Evolutionary conservation across 2,329 filamentous ascomycete species (phyloP).

Genomic region (Aspergillus nomiae): DNA sequence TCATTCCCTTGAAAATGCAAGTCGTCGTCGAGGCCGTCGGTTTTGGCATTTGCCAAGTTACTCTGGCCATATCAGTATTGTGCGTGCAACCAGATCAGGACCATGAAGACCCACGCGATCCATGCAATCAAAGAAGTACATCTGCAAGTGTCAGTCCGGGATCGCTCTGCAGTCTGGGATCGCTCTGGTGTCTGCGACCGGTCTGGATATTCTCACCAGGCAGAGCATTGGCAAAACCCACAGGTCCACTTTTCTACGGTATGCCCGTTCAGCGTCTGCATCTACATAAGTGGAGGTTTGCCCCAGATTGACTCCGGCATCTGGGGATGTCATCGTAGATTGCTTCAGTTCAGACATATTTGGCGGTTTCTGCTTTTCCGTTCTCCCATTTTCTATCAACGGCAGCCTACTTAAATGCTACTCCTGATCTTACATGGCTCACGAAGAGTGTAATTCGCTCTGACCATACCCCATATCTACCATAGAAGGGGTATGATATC

Average conservation of each 20-base stretch:
- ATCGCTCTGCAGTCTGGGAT: not conserved
- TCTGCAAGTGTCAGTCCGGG: constrained; percentile 30
- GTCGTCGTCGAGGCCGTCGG: constrained; percentile 51
- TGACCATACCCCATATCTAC: not conserved
- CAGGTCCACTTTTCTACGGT: not conserved
- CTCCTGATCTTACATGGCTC: not conserved
- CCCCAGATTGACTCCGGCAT: not conserved
- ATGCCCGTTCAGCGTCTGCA: not conserved
- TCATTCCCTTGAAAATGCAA: constrained; percentile 38
- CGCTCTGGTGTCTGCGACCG: not conserved
- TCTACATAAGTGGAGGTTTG: not conserved
- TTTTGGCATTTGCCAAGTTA: constrained; percentile 51
- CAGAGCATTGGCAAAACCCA: not conserved
- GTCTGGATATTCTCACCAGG: not conserved
- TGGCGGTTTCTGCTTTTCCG: not conserved
- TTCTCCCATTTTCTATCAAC: not conserved
- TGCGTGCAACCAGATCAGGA: constrained; percentile 3
- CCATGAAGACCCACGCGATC: constrained; percentile 25
- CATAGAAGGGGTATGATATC: not conserved
- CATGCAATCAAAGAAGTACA: constrained; percentile 41
- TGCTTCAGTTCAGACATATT: not conserved
- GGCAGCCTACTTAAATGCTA: not conserved
- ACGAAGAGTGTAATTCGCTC: not conserved
- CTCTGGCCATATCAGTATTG: constrained; percentile 31
- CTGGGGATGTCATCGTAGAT: not conserved